Percentiles rank a stretch among this genome's conserved stretches.
phyloP scores from a whole-genome alignment of 805 yeast genomes.

The Lachancea sp. region DNA sequence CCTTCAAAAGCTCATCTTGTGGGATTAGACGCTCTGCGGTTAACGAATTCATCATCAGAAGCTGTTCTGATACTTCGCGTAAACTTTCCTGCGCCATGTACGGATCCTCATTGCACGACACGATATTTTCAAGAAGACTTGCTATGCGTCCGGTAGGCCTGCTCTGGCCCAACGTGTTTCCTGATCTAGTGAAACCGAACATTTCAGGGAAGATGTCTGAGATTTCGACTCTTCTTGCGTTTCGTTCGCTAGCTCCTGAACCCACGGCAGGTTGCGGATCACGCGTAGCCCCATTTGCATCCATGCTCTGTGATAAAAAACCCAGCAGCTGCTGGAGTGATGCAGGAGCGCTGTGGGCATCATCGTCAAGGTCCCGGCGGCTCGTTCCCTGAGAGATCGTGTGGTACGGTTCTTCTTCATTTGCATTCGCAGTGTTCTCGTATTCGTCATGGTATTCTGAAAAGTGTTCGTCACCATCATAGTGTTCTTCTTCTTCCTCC shows the following conservation, averaged over 20 bases:
- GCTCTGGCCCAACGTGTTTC: not conserved
- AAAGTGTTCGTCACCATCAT: conserved; percentile 3
- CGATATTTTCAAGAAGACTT: conserved; percentile 26
- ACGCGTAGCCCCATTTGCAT: conserved; percentile 4
- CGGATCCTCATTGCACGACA: conserved; percentile 43
- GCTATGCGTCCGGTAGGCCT: conserved; percentile 20
- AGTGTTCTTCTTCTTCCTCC: conserved; percentile 20
- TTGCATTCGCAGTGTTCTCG: not conserved
- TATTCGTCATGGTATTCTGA: not conserved
- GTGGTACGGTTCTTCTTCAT: not conserved
- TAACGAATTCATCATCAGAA: conserved; percentile 62
- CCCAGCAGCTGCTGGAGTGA: conserved; percentile 16
- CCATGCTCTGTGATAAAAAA: conserved; percentile 13
- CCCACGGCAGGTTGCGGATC: not conserved
- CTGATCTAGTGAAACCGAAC: conserved; percentile 29
- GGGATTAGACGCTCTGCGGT: conserved; percentile 62
- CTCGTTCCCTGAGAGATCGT: not conserved
- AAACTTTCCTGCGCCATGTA: conserved; percentile 57
- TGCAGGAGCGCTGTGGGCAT: not conserved
- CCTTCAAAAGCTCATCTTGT: conserved; percentile 45
- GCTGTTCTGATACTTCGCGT: conserved; percentile 54
- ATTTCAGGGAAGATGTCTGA: conserved; percentile 38
- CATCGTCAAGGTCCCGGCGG: not conserved
- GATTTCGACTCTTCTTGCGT: conserved; percentile 21
- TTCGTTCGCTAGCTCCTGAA: conserved; percentile 4